Evolutionary conservation across 2,329 filamentous ascomycete species (phyloP).

Genomic region (Elsinoe arachidis): DNA sequence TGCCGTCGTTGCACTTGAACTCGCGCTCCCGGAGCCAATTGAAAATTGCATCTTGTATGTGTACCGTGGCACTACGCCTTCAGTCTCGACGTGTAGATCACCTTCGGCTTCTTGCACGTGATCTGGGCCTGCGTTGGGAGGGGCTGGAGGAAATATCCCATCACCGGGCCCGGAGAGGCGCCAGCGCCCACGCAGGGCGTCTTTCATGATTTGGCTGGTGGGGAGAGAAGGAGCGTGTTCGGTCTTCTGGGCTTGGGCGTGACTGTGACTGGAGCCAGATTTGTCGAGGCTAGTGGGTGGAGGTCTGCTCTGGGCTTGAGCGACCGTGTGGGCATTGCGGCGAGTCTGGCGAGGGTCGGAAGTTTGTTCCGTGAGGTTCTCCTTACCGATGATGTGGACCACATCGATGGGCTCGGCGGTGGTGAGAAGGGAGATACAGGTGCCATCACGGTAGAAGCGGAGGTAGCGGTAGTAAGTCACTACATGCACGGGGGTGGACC

Average conservation of each 20-base stretch:
- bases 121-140: constrained; percentile 21
- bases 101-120: constrained; percentile 45
- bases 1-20: neutral
- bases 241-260: constrained; percentile 1
- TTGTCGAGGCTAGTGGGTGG: constrained; percentile 10
- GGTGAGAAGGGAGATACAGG: constrained; percentile 69
- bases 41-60: constrained; percentile 73
- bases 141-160: constrained; percentile 14
- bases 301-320: neutral
- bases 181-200: constrained; percentile 60
- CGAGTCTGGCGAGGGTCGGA: constrained; percentile 5
- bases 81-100: constrained; percentile 75
- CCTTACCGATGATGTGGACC: constrained; percentile 70
- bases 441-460: constrained; percentile 86
- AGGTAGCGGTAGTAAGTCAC: constrained; percentile 98
- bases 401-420: constrained; percentile 78
- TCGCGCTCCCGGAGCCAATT: constrained; percentile 43
- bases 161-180: constrained; percentile 46
- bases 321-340: constrained; percentile 1
- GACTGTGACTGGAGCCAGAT: neutral
- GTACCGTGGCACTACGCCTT: constrained; percentile 71
- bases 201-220: constrained; percentile 53
- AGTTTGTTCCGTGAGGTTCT: constrained; percentile 42
- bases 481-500: constrained; percentile 79
- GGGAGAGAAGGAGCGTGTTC: constrained; percentile 32